Conservation (phyloP, 78 protist species). For the Speleostelium caveatum region DNA sequence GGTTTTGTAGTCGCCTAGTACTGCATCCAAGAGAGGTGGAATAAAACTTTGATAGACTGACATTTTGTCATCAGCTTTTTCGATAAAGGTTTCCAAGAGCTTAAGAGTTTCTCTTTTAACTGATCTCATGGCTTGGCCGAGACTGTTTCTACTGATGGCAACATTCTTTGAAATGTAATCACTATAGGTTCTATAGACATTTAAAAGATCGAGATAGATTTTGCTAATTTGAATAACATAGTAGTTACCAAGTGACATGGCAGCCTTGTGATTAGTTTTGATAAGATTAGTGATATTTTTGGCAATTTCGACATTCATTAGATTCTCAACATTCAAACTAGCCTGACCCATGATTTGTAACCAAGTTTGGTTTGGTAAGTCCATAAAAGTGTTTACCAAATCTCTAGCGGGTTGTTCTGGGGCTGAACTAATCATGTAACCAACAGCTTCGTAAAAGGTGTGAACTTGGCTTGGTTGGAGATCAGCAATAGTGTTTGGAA, state of each 20-base stretch:
- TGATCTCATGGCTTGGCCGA: slow-evolving; percentile 86
- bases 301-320: slow-evolving; percentile 24
- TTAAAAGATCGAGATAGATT: slow-evolving; percentile 93
- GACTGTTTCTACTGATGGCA: slow-evolving; percentile 13
- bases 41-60: slow-evolving; percentile 73
- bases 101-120: slow-evolving; percentile 91
- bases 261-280: slow-evolving; percentile 87
- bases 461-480: slow-evolving; percentile 92
- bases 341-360: slow-evolving; percentile 63
- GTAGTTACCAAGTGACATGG: slow-evolving; percentile 85
- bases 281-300: slow-evolving; percentile 81
- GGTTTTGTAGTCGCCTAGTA: slow-evolving; percentile 91
- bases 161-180: slow-evolving; percentile 80
- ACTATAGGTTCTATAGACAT: slow-evolving; percentile 80
- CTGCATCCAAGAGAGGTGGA: slow-evolving; percentile 92
- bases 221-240: slow-evolving; percentile 89
- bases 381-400: slow-evolving; percentile 87
- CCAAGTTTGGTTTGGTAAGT: slow-evolving; percentile 94
- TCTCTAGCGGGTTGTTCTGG: slow-evolving; percentile 71
- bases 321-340: slow-evolving; percentile 1
- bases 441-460: slow-evolving; percentile 97
- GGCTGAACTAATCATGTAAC: slow-evolving; percentile 91
- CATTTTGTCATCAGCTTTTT: slow-evolving; percentile 51
- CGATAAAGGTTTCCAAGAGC: slow-evolving; percentile 89
- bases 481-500: slow-evolving; percentile 81